A percentile compares a stretch with the other conserved stretches of the same genome.
These are phyloP conservation scores for Ophiostoma sp. DNA, from an alignment of 2,329 filamentous ascomycete species.

Conservation along the genomic window DNA sequence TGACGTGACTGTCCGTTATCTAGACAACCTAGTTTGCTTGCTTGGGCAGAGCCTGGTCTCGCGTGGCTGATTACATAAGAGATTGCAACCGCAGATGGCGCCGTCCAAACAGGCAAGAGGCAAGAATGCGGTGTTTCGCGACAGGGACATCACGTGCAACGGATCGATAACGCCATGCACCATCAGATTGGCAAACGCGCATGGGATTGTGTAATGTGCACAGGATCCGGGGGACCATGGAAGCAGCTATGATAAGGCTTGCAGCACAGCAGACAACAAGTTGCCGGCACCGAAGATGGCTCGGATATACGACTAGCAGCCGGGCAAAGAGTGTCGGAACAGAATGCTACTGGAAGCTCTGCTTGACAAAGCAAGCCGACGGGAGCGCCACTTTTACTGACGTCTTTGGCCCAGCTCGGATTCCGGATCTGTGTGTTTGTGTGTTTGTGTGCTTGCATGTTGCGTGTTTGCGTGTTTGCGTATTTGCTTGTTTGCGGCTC, in stretches of 20 bases:
- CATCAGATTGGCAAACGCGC: not conserved
- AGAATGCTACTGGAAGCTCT: not conserved
- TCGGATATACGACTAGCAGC: not conserved
- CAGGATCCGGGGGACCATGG: not conserved
- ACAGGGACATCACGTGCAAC: not conserved
- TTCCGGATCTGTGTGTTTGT: not conserved
- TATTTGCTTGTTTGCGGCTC: not conserved
- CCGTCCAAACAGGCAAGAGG: no score
- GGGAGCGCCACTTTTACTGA: not conserved
- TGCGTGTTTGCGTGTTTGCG: not conserved
- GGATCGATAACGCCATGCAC: slow-evolving; percentile 5
- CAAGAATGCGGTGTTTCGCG: not conserved
- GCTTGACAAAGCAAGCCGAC: not conserved
- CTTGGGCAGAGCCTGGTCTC: no score
- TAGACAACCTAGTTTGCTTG: no score
- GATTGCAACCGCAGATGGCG: not conserved
- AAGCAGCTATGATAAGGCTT: not conserved
- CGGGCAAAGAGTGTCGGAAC: not conserved
- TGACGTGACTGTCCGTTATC: no score
- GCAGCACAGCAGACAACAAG: not conserved
- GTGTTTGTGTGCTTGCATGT: not conserved
- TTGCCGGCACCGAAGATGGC: not conserved
- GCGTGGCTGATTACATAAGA: not conserved
- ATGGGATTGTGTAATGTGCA: not conserved
- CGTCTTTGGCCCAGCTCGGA: not conserved